Evolutionary conservation across 2,329 filamentous ascomycete genomes (phyloP).

Genomic region (Aspergillus pseudoviridinutans): DNA sequence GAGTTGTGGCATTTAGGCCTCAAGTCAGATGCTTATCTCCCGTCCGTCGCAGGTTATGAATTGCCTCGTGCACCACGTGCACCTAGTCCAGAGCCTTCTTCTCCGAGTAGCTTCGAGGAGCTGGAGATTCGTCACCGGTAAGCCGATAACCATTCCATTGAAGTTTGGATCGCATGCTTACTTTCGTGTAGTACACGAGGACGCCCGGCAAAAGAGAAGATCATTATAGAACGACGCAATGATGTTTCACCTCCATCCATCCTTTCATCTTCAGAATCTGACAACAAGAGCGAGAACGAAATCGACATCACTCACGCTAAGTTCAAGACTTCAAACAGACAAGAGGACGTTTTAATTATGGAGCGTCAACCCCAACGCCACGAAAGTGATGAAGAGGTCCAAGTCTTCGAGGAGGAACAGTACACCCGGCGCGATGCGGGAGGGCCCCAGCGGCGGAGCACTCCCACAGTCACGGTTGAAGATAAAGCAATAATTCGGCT

Average conservation of each 20-base stretch:
- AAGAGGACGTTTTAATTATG: slow-evolving; percentile 20
- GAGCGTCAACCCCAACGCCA: slow-evolving; percentile 10
- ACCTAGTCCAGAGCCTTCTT: slow-evolving; percentile 24
- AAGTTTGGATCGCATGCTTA: neutral
- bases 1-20: slow-evolving; percentile 11
- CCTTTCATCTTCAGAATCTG: slow-evolving; percentile 16
- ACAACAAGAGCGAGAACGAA: slow-evolving; percentile 19
- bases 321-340: slow-evolving; percentile 24
- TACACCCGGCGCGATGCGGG: slow-evolving; percentile 66
- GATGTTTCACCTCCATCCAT: slow-evolving; percentile 41
- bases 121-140: slow-evolving; percentile 55
- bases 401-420: slow-evolving; percentile 54
- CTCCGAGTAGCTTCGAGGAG: slow-evolving; percentile 45
- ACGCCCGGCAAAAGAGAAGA: slow-evolving; percentile 60
- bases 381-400: slow-evolving; percentile 34
- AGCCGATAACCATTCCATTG: slow-evolving; percentile 13
- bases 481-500: slow-evolving; percentile 82
- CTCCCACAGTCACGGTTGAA: slow-evolving; percentile 54
- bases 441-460: slow-evolving; percentile 65
- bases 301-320: slow-evolving; percentile 23
- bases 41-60: slow-evolving; percentile 21
- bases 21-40: neutral
- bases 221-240: slow-evolving; percentile 51
- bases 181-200: slow-evolving; percentile 25
- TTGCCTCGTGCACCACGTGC: slow-evolving; percentile 21